Evolutionary conservation across 139 green algal species (phyloP), one percentile per base, ranked within the genome.

Genomic region (Ulvella scutata): DNA sequence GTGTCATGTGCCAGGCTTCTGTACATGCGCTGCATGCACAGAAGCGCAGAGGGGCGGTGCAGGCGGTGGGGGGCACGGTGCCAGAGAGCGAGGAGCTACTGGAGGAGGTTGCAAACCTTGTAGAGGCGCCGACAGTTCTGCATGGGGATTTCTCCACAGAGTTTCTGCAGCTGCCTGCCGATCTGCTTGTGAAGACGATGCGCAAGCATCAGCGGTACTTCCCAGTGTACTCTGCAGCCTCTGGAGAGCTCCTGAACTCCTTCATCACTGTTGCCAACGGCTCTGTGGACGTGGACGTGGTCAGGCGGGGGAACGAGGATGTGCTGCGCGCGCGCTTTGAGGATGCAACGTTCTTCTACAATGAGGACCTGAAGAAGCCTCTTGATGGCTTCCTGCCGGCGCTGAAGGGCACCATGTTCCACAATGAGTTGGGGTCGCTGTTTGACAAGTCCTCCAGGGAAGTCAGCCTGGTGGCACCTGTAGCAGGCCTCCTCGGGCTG

Each of bases 151-250:
- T 97, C 74, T 84, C 91, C 72, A 62, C 79, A 4, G 78, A 74
- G 6, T 99, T 98, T 84, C 81, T 98, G 31, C 36, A 76, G 26
- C 86, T 99, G 44, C 95, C 95, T 23, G 73, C 85, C 40, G 95
- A 97, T 75, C 88, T 99, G 62, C 84, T 99, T 34, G 90, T 97
- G 20, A 98, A 93, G 85, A 92, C 97, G 26, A 99, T 99, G 95
- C 86, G 87, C 62, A 98, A 99, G 90, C 94, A 99, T 83, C 95
- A 99, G 90, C 87, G 95, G 51, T 99, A 99, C 82, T 99, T 99
- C 85, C 94, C 94, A 0, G 87, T 99, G 10, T 88, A 91, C 75
- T 59, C 86, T 37, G 37, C 67, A 10, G 74, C 7, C 10, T 62
- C 28, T 31, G 74, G 85, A 3, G 75, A 82, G 26, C 88, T 99